Evolutionary conservation across 1,139 yeast species (phyloP).

Genomic region (Yueomyces sp.): DNA sequence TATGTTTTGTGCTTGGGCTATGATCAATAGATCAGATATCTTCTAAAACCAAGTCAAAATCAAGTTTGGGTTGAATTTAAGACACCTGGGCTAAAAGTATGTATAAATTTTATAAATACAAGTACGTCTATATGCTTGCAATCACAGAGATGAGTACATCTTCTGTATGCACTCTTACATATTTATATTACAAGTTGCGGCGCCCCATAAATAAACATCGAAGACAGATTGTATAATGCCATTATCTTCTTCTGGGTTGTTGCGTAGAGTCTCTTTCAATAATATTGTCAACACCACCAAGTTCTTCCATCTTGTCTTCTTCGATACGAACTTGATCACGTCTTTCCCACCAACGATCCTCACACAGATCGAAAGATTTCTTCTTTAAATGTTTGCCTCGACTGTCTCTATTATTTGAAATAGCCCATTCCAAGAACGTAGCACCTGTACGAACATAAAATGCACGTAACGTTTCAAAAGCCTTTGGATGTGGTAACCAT

Average conservation of each 20-base stretch:
- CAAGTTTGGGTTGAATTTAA: too few species aligned
- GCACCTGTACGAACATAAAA: conserved; percentile 84
- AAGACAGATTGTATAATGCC: too few species aligned
- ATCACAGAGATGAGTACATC: too few species aligned
- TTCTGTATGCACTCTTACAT: too few species aligned
- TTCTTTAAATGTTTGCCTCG: conserved; percentile 85
- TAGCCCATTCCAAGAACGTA: conserved; percentile 84
- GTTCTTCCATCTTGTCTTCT: conserved; percentile 79
- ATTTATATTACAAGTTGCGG: too few species aligned
- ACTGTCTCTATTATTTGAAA: conserved; percentile 71
- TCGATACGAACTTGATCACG: conserved; percentile 82
- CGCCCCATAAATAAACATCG: too few species aligned
- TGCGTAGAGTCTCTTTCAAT: conserved; percentile 58
- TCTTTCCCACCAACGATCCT: conserved; percentile 98
- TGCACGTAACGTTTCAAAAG: conserved; percentile 75
- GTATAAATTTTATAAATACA: too few species aligned
- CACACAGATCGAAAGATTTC: conserved; percentile 81
- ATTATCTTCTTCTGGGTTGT: conserved; percentile 23
- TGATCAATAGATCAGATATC: too few species aligned
- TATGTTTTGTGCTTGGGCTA: too few species aligned
- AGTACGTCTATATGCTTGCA: too few species aligned
- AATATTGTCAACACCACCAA: conserved; percentile 86
- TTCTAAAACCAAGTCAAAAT: too few species aligned
- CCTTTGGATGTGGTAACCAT: conserved; percentile 94
- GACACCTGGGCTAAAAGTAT: too few species aligned